Percentiles rank a stretch among this genome's conserved stretches.
Conservation (phyloP, 345 rosid species). For the Xanthoceras sorbifolium region DNA sequence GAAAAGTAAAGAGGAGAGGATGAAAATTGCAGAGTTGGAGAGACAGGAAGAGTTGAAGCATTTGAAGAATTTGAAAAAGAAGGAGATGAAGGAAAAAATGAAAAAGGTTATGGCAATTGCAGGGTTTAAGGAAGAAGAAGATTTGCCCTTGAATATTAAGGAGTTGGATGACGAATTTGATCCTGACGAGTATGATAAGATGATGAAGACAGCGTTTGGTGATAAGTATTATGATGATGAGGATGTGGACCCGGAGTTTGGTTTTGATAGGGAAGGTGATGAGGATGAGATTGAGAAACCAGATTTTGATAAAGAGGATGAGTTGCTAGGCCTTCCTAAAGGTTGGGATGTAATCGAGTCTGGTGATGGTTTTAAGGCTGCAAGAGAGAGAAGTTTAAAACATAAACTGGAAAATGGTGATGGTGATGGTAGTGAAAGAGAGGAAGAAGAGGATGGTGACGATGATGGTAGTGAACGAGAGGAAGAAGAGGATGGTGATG, state of each 20-base stretch:
- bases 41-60: slow-evolving; percentile 82
- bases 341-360: slow-evolving; percentile 60
- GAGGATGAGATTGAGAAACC: slow-evolving; percentile 61
- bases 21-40: slow-evolving; percentile 64
- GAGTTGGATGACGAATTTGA: slow-evolving; percentile 77
- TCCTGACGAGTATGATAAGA: slow-evolving; percentile 72
- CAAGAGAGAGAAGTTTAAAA: slow-evolving; percentile 58
- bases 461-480: slow-evolving; percentile 22
- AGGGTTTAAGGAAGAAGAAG: slow-evolving; percentile 58
- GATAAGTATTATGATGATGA: slow-evolving; percentile 64
- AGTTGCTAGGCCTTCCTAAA: slow-evolving; percentile 75
- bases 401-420: slow-evolving; percentile 34
- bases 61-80: slow-evolving; percentile 87
- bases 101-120: slow-evolving; percentile 67
- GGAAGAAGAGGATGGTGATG: slow-evolving; percentile 24
- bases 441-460: slow-evolving; percentile 22
- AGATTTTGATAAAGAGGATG: slow-evolving; percentile 85
- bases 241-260: slow-evolving; percentile 52
- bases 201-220: slow-evolving; percentile 73
- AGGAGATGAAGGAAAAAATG: slow-evolving; percentile 78
- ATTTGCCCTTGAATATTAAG: slow-evolving; percentile 35
- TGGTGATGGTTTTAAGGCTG: slow-evolving; percentile 62
- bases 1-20: slow-evolving; percentile 71
- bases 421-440: slow-evolving; percentile 27
- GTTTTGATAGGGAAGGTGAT: slow-evolving; percentile 47